phyloP scores from a whole-genome alignment of 2,329 filamentous ascomycete species.

The Aspergillus ruber region DNA sequence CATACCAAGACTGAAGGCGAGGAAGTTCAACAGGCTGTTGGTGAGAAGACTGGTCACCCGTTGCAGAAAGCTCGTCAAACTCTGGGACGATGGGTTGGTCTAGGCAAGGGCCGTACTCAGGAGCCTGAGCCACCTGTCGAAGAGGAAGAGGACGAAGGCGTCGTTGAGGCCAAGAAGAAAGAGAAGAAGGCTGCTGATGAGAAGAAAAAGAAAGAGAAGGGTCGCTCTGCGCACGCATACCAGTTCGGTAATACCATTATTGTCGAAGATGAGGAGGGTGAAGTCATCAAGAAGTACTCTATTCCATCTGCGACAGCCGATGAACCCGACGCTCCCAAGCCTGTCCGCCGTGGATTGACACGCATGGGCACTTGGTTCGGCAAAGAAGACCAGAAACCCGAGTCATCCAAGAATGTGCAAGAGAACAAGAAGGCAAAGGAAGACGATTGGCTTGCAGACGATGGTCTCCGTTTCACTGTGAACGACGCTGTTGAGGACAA shows the following conservation, averaged over 20 bases:
- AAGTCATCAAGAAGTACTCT: conserved; percentile 63
- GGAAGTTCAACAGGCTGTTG: conserved; percentile 34
- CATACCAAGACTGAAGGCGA: conserved; percentile 41
- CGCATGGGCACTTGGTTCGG: conserved; percentile 57
- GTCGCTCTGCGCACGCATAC: conserved; percentile 58
- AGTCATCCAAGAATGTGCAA: conserved; percentile 22
- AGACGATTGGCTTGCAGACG: conserved; percentile 35
- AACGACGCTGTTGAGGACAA: conserved; percentile 28
- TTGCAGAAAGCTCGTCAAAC: conserved; percentile 40
- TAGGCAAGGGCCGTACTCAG: conserved; percentile 28
- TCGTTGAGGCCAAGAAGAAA: conserved; percentile 15
- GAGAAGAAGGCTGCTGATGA: conserved; percentile 11
- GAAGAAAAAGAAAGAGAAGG: conserved; percentile 24
- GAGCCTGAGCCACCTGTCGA: conserved; percentile 2
- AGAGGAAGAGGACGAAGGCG: conserved; percentile 17
- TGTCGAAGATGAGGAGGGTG: conserved; percentile 62
- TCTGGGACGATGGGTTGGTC: conserved; percentile 41
- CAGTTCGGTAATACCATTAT: conserved; percentile 67
- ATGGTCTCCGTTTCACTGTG: conserved; percentile 57
- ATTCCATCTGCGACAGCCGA: conserved; percentile 42
- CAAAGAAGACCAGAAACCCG: conserved; percentile 26
- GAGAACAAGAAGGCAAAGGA: conserved; percentile 18
- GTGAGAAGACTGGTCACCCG: conserved; percentile 28
- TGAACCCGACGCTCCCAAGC: conserved; percentile 21
- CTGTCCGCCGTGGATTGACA: conserved; percentile 46